phyloP scores from a whole-genome alignment of 2,329 filamentous ascomycete genomes.

The Capronia coronata region DNA sequence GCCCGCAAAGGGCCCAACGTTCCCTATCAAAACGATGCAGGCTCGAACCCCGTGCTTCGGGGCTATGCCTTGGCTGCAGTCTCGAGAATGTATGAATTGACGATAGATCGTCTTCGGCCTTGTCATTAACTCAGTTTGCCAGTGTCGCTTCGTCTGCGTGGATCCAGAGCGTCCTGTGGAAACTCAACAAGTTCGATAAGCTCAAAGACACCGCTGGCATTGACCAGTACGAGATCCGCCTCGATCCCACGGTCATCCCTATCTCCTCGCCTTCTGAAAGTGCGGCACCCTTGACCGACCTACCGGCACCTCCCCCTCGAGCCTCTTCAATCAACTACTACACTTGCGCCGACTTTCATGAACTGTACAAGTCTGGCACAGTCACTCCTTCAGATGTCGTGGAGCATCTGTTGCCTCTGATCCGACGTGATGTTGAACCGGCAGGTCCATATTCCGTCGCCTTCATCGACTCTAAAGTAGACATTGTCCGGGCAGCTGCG shows the following conservation, averaged over 20 bases:
- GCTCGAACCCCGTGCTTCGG: constrained; percentile 63
- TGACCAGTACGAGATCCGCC: constrained; percentile 48
- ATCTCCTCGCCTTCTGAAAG: constrained; percentile 27
- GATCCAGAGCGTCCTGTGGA: constrained; percentile 62
- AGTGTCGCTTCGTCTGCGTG: constrained; percentile 55
- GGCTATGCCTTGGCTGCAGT: constrained; percentile 58
- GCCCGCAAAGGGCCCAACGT: constrained; percentile 36
- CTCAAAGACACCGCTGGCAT: constrained; percentile 52
- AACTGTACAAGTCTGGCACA: constrained; percentile 62
- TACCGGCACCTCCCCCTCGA: constrained; percentile 34
- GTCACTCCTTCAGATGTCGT: constrained; percentile 66
- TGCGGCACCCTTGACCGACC: constrained; percentile 16
- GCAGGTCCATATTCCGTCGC: constrained; percentile 60
- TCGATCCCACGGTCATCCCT: constrained; percentile 54
- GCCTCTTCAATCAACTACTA: constrained; percentile 49
- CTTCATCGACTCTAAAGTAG: constrained; percentile 62
- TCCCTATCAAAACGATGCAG: constrained; percentile 45
- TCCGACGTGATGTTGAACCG: constrained; percentile 53
- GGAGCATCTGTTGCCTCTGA: constrained; percentile 64
- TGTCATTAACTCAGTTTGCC: constrained; percentile 3
- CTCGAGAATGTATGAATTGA: constrained; percentile 50
- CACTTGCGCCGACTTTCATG: constrained; percentile 69
- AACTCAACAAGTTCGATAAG: constrained; percentile 59
- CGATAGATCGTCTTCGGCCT: background rate
- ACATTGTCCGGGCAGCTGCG: constrained; percentile 61